Percentiles rank a stretch among this genome's conserved stretches.
These are phyloP conservation scores for Eragrostis curvula DNA, from an alignment of 176 grass and related monocot genomes.

Conservation along the genomic window DNA sequence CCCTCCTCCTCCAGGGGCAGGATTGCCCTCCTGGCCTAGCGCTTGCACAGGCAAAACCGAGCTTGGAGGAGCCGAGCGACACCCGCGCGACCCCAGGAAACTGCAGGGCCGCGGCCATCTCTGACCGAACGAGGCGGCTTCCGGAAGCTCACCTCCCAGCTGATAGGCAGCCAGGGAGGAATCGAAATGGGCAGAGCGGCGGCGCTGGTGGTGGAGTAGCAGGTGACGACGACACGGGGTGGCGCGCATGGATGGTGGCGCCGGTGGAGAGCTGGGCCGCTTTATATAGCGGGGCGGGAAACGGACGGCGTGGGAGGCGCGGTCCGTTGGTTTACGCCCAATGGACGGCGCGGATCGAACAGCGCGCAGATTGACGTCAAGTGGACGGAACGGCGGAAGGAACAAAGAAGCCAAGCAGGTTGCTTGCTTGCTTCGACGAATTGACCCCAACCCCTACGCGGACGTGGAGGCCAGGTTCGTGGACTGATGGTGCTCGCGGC, in stretches of 20 bases:
- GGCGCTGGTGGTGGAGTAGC: no score
- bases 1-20: constrained; percentile 28
- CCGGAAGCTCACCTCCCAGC: no score
- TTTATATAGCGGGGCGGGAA: constrained; percentile 27
- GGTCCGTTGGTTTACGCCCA: not conserved
- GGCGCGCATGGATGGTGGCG: no score
- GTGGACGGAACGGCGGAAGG: no score
- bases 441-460: no score
- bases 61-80: constrained; percentile 26
- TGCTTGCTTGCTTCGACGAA: no score
- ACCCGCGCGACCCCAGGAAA: constrained; percentile 38
- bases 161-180: no score
- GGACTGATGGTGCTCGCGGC: no score
- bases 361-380: no score
- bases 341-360: constrained; percentile 49
- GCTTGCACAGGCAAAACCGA: not conserved
- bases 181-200: not conserved
- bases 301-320: constrained; percentile 31
- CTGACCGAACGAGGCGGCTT: not conserved
- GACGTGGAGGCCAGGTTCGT: no score
- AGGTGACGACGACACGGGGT: not conserved
- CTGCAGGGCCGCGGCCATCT: constrained; percentile 49
- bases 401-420: no score
- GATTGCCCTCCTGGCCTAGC: constrained; percentile 28
- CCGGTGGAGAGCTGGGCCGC: not conserved